These are phyloP conservation scores for Hypocrella siamensis DNA, from an alignment of 2,329 filamentous ascomycete genomes.

Conservation along the genomic window DNA sequence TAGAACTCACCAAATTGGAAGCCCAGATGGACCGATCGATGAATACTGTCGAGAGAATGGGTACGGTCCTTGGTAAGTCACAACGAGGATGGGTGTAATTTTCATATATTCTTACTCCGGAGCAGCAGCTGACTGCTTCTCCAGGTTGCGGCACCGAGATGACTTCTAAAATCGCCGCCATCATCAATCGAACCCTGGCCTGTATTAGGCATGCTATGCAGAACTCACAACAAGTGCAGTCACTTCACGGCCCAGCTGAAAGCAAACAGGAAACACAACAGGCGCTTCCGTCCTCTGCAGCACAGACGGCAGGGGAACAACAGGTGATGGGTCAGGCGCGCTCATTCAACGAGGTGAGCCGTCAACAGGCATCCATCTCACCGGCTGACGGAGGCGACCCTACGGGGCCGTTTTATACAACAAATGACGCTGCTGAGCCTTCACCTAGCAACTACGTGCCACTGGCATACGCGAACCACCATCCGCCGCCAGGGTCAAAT, in stretches of 20 bases:
- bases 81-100: no score
- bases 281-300: constrained; percentile 8
- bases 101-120: neutral
- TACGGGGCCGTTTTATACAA: constrained; percentile 15
- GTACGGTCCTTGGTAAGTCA: constrained; percentile 48
- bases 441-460: constrained; percentile 14
- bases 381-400: constrained; percentile 2
- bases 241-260: constrained; percentile 6
- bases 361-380: constrained; percentile 12
- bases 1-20: constrained; percentile 43
- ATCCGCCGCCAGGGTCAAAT: no score
- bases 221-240: constrained; percentile 12
- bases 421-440: constrained; percentile 7
- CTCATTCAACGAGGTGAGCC: neutral
- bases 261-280: constrained; percentile 24
- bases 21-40: constrained; percentile 57
- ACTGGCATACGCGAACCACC: constrained; percentile 15
- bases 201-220: constrained; percentile 37
- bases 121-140: neutral
- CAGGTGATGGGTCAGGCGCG: constrained; percentile 11
- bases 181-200: constrained; percentile 34
- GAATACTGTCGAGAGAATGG: constrained; percentile 49
- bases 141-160: constrained; percentile 29
- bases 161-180: constrained; percentile 26
- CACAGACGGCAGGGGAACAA: constrained; percentile 17